Percentiles rank a stretch among this genome's conserved stretches.
Conservation (phyloP, 1,284 basidiomycete genomes). For the Microbotryum saponariae region DNA sequence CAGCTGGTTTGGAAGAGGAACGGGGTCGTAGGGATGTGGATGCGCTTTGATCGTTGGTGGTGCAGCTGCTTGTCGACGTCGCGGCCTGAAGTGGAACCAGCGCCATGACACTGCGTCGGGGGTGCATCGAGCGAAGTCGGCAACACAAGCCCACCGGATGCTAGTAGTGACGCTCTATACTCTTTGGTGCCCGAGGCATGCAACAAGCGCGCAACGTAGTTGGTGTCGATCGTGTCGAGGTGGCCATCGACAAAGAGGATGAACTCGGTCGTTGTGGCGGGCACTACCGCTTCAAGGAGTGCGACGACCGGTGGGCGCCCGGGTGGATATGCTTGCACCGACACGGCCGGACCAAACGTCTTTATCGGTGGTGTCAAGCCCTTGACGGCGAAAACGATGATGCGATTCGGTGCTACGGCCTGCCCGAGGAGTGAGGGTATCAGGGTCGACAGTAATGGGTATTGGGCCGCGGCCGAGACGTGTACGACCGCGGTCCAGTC, state of each 20-base stretch:
- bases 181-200: conserved; percentile 24
- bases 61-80: too few relatives aligned
- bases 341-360: neutral
- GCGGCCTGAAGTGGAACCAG: too few relatives aligned
- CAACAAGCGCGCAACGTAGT: conserved; percentile 15
- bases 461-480: conserved; percentile 14
- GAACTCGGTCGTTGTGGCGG: neutral
- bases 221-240: neutral
- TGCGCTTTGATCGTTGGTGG: neutral
- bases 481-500: conserved; percentile 26
- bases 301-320: conserved; percentile 4
- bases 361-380: conserved; percentile 2
- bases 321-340: neutral
- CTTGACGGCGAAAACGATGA: conserved; percentile 17
- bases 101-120: too few relatives aligned
- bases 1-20: conserved; percentile 23
- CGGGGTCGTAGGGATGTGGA: conserved; percentile 18
- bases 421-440: conserved; percentile 14
- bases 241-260: conserved; percentile 22
- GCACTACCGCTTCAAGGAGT: conserved; percentile 2
- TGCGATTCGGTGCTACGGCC: conserved; percentile 3
- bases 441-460: conserved; percentile 10
- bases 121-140: neutral
- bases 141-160: conserved; percentile 20
- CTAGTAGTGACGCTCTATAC: conserved; percentile 15